Evolutionary conservation across 805 yeast species (phyloP).

Genomic region (Candida sanyiensis): DNA sequence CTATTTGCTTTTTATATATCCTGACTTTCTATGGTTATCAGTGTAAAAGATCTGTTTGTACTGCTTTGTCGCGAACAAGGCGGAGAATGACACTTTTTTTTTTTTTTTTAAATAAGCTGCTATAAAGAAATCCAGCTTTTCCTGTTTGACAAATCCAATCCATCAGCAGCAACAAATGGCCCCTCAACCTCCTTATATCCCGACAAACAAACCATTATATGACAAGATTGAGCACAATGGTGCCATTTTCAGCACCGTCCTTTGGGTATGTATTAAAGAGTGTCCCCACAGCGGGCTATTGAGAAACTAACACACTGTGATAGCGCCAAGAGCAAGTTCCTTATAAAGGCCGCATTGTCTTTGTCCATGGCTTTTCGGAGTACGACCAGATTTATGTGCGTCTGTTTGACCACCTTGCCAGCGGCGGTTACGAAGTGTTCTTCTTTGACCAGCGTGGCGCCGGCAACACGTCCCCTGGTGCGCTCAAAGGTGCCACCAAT

Average conservation of each 20-base stretch:
- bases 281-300: no score
- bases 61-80: background rate
- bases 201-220: slow-evolving; percentile 4
- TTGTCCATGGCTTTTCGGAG: slow-evolving; percentile 73
- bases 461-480: slow-evolving; percentile 56
- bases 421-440: slow-evolving; percentile 56
- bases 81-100: no score
- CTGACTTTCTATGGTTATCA: no score
- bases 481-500: slow-evolving; percentile 48
- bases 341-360: slow-evolving; percentile 55
- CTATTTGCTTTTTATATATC: no score
- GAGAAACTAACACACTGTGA: no score
- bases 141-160: no score
- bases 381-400: slow-evolving; percentile 43
- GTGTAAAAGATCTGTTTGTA: background rate
- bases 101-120: no score
- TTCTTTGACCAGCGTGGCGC: slow-evolving; percentile 75
- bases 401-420: slow-evolving; percentile 46
- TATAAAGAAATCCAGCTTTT: no score
- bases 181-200: slow-evolving; percentile 13
- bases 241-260: slow-evolving; percentile 2
- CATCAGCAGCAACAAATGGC: no score
- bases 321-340: no score
- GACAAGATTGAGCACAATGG: slow-evolving; percentile 2
- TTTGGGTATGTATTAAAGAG: slow-evolving; percentile 10